Evolutionary conservation across 2,329 filamentous ascomycete species (phyloP), one percentile per base, ranked within the genome.

Genomic region (Gaeumannomyces tritici): DNA sequence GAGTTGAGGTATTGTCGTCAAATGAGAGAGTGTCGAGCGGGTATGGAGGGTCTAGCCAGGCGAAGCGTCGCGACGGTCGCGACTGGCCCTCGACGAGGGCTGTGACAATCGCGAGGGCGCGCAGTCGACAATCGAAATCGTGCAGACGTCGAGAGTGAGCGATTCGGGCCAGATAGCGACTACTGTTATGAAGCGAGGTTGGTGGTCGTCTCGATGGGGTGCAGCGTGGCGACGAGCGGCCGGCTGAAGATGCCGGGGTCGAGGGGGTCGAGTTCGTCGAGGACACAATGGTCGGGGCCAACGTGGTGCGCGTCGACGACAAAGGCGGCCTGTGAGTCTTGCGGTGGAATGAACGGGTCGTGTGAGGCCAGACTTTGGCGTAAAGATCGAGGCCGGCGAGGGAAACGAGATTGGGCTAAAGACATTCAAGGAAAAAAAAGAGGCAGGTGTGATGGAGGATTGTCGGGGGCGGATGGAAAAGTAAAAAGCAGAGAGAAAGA

Each of bases 401-500:
- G 24, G 26, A n/a, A 56, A 26, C 26, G 21, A 56, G 28, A 56
- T 56, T 56, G 26, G 55, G 55, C 55, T 18, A 29, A 56, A 24
- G 55, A 27, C 28, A 27, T 24, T 56, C 55, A 18, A 51, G 42
- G 24, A 28, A 33, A 33, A 33, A 42, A 56, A 56, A 29, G 28
- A 56, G 55, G 28, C 28, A 56, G 55, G 55, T 56, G 28, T 27
- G 28, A 56, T 56, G 12, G 55, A 56, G 58, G 33, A 29, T 28
- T 61, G 42, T 47, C 51, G 47, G 35, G 56, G 61, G 51, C 27
- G 55, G 55, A 63, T 59, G 55, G 57, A 59, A 56, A 51, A 62
- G 55, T 55, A 42, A 31, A 42, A 28, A 61, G 42, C 35, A 35
- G 63, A 61, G 27, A 64, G 59, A 56, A 61, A 35, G 33, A 60